These are phyloP conservation scores for Penicillium brevicompactum DNA, from an alignment of 2,329 filamentous ascomycete genomes.

Conservation along the genomic window DNA sequence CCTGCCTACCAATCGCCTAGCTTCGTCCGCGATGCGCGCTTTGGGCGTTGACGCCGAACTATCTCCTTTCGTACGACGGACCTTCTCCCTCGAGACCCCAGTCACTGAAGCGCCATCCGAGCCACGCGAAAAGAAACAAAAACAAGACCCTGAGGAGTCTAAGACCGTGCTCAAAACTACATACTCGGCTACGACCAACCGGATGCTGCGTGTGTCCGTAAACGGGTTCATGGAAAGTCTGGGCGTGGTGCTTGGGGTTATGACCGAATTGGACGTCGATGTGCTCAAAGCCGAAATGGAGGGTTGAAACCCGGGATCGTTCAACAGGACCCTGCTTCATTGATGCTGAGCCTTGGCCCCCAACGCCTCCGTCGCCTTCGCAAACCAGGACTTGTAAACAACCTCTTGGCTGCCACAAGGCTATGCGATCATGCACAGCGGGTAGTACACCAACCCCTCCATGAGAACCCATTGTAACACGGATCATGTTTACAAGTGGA, in stretches of 20 bases:
- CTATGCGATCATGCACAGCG: neutral
- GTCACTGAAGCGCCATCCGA: conserved; percentile 20
- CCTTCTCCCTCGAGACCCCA: conserved; percentile 59
- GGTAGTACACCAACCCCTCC: conserved; percentile 10
- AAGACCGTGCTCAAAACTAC: conserved; percentile 67
- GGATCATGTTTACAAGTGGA: neutral
- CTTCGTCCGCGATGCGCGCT: conserved; percentile 71
- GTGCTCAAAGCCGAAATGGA: conserved; percentile 57
- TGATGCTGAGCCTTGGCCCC: conserved; percentile 8
- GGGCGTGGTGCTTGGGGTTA: conserved; percentile 80
- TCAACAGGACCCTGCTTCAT: neutral
- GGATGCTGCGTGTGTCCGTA: conserved; percentile 93
- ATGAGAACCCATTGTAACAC: conserved; percentile 10
- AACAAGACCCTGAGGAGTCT: conserved; percentile 32
- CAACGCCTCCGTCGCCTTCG: neutral
- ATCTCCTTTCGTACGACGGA: conserved; percentile 76
- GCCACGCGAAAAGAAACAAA: conserved; percentile 27
- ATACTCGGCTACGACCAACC: conserved; percentile 88
- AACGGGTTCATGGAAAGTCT: conserved; percentile 96
- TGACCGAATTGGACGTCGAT: conserved; percentile 87
- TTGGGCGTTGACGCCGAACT: conserved; percentile 87
- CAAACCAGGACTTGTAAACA: neutral
- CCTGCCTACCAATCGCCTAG: conserved; percentile 78
- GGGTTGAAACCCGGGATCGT: conserved; percentile 18
- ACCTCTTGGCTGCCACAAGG: conserved; percentile 10